Evolutionary conservation across 192 early-diverging fungal species (phyloP).

Genomic region (Thamnidium elegans): DNA sequence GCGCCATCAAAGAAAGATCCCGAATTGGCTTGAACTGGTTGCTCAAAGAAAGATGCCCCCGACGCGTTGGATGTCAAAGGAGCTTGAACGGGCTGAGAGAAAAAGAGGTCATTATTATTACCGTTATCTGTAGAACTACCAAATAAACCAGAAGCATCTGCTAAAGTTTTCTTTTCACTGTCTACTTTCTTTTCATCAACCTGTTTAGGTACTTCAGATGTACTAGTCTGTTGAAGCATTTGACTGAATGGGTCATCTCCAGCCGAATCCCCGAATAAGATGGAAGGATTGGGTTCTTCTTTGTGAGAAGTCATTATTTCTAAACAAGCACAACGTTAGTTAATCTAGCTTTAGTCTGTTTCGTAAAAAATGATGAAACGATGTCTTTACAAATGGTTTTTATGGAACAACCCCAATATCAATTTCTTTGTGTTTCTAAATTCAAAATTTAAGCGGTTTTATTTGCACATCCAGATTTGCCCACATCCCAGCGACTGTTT

Average conservation of each 20-base stretch:
- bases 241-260: not conserved
- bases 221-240: not conserved
- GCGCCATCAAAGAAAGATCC: not conserved
- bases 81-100: not conserved
- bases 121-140: not conserved
- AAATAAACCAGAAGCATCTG: conserved; percentile 23
- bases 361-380: no score
- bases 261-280: not conserved
- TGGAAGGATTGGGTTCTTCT: no score
- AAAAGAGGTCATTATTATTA: not conserved
- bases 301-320: no score
- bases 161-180: not conserved
- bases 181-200: not conserved
- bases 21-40: not conserved
- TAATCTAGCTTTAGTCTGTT: no score
- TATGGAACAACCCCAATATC: no score
- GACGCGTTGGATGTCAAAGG: not conserved
- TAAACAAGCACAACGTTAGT: no score
- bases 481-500: no score
- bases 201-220: no score
- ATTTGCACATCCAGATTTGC: no score
- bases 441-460: no score
- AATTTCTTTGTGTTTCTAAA: no score
- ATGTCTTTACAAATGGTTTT: no score
- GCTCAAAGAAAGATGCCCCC: conserved; percentile 4